Evolutionary conservation across 2,329 filamentous ascomycete species (phyloP).

Genomic region (Clarireedia paspali): DNA sequence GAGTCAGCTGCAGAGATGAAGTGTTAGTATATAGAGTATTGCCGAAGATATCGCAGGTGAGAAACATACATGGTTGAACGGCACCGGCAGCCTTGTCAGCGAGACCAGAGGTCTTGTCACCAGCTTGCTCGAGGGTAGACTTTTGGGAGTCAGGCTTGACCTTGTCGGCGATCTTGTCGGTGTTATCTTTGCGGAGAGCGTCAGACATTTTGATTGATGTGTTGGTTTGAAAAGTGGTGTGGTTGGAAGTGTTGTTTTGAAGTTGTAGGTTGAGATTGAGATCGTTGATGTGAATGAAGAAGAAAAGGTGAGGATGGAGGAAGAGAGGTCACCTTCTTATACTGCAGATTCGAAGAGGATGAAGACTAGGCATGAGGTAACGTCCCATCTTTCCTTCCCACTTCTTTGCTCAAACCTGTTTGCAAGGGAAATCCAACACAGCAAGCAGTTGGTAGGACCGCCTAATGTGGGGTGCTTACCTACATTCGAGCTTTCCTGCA

Average conservation of each 20-base stretch:
- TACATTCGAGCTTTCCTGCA: too few species aligned
- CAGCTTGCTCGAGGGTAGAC: slow-evolving; percentile 33
- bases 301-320: background rate
- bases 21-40: background rate
- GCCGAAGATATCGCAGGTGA: slow-evolving; percentile 1
- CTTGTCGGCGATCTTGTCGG: slow-evolving; percentile 41
- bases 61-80: slow-evolving; percentile 35
- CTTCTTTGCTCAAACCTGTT: background rate
- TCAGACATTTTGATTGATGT: slow-evolving; percentile 8
- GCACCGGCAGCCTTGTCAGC: slow-evolving; percentile 39
- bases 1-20: slow-evolving; percentile 21
- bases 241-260: background rate
- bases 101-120: slow-evolving; percentile 37
- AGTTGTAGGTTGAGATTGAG: background rate
- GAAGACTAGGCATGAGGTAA: background rate
- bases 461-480: background rate
- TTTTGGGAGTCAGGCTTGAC: slow-evolving; percentile 48
- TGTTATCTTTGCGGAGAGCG: slow-evolving; percentile 38
- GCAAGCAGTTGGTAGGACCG: background rate
- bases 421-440: background rate
- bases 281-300: background rate
- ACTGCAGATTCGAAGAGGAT: background rate
- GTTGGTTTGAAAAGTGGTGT: background rate
- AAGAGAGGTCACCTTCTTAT: background rate
- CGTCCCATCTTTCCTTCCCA: background rate